Evolutionary conservation across 2,329 filamentous ascomycete species (phyloP).

Genomic region (Beauveria australis): DNA sequence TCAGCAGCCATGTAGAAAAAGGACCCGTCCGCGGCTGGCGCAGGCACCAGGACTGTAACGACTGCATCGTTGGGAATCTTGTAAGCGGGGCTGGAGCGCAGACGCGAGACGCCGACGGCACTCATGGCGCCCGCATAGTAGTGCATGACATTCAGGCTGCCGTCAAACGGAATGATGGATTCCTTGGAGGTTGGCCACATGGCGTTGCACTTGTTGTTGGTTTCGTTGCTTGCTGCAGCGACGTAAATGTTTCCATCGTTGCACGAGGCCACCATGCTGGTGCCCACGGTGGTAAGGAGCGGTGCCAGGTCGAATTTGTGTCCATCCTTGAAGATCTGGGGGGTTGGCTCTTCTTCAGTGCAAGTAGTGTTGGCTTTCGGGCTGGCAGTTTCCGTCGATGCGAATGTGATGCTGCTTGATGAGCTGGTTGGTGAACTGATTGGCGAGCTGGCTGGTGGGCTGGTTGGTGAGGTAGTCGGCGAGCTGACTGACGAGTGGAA

Average conservation of each 20-base stretch:
- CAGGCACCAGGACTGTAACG: conserved; percentile 15
- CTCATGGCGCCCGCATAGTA: conserved; percentile 27
- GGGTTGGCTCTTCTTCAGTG: background rate
- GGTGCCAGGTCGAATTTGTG: conserved; percentile 17
- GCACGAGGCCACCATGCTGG: conserved; percentile 22
- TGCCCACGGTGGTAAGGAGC: conserved; percentile 15
- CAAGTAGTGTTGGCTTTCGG: background rate
- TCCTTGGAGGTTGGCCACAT: conserved; percentile 17
- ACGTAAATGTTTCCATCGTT: conserved; percentile 27
- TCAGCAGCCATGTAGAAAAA: conserved; percentile 17
- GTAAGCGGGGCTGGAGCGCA: conserved; percentile 18
- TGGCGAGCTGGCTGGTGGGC: background rate
- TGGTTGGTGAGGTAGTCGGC: background rate
- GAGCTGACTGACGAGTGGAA: background rate
- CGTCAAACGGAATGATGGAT: conserved; percentile 18
- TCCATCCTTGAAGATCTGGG: conserved; percentile 14
- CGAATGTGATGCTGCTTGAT: background rate
- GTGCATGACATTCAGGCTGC: conserved; percentile 20
- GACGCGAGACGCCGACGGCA: conserved; percentile 21
- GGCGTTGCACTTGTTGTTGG: conserved; percentile 16
- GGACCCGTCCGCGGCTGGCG: conserved; percentile 10
- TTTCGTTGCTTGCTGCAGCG: conserved; percentile 14
- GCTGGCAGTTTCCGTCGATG: background rate
- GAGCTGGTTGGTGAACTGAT: background rate
- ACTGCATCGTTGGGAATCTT: conserved; percentile 15